Percentiles rank a stretch among this genome's conserved stretches.
Conservation (phyloP, 352 stramenopile species). For the Pythium periplocum region DNA sequence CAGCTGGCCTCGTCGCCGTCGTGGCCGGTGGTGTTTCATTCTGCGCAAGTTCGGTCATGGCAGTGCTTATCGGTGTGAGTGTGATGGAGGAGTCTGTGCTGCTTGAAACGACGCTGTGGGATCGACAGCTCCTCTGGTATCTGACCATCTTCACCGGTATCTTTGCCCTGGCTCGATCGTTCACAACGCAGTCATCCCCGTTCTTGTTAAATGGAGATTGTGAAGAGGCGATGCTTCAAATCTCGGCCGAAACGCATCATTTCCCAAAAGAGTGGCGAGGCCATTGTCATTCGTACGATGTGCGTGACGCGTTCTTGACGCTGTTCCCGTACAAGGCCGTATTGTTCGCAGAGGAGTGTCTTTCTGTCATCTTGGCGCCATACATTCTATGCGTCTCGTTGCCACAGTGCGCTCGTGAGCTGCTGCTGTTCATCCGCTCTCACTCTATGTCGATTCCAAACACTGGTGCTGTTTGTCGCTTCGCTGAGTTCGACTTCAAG, state of each 20-base stretch:
- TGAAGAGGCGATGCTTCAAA: conserved; percentile 79
- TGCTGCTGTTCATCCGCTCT: conserved; percentile 93
- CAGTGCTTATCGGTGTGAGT: conserved; percentile 90
- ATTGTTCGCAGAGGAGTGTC: conserved; percentile 91
- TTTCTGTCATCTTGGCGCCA: conserved; percentile 93
- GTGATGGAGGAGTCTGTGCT: conserved; percentile 95
- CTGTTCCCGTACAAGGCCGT: conserved; percentile 95
- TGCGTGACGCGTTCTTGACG: conserved; percentile 82
- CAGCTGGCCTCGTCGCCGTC: conserved; percentile 82
- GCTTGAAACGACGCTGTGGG: conserved; percentile 92
- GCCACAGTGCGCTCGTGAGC: conserved; percentile 79
- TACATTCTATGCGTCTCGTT: conserved; percentile 96
- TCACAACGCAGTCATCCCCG: conserved; percentile 62
- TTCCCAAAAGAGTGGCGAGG: conserved; percentile 93
- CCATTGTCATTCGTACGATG: conserved; percentile 79
- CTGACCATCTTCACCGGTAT: conserved; percentile 87
- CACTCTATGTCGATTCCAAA: conserved; percentile 91
- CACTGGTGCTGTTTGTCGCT: conserved; percentile 93
- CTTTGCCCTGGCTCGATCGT: conserved; percentile 77
- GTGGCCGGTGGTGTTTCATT: conserved; percentile 93
- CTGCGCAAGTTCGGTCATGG: conserved; percentile 94
- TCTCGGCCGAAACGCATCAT: conserved; percentile 94
- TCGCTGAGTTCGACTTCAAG: conserved; percentile 97
- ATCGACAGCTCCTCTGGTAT: conserved; percentile 97
- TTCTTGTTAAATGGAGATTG: conserved; percentile 75